phyloP scores from a whole-genome alignment of 805 yeast species.

The Wickerhamomyces chaumierensis region DNA sequence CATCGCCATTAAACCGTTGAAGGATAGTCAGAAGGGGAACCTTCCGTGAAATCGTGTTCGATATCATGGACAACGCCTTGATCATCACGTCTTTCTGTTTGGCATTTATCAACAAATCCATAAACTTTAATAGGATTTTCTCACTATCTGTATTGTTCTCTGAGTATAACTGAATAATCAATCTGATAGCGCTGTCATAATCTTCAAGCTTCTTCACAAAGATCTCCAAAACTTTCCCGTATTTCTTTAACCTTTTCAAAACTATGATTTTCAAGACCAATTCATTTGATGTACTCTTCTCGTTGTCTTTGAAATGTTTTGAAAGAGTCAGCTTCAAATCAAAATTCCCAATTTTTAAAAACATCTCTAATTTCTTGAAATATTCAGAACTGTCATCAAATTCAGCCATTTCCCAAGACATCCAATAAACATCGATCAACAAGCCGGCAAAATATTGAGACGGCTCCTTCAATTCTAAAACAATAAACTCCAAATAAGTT shows the following conservation, averaged over 20 bases:
- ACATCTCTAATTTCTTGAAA: not conserved
- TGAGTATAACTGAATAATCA: constrained; percentile 1
- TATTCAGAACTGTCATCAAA: not conserved
- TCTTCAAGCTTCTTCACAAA: constrained; percentile 47
- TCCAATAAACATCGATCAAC: constrained; percentile 34
- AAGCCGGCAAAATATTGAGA: constrained; percentile 29
- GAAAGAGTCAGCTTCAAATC: constrained; percentile 10
- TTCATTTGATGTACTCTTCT: not conserved
- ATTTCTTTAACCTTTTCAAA: constrained; percentile 46
- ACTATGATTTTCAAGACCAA: constrained; percentile 15
- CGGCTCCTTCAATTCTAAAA: constrained; percentile 27
- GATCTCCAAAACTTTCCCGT: constrained; percentile 51
- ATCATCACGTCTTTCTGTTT: constrained; percentile 24
- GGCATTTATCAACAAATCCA: constrained; percentile 27
- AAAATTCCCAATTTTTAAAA: constrained; percentile 25
- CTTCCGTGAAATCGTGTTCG: constrained; percentile 23
- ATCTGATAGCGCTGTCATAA: constrained; percentile 44
- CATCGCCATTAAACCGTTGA: constrained; percentile 1
- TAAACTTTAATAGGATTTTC: constrained; percentile 23
- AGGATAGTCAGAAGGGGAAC: constrained; percentile 7
- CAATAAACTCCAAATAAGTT: constrained; percentile 41
- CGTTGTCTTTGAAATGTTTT: not conserved
- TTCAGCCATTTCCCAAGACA: not conserved
- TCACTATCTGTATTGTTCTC: constrained; percentile 24
- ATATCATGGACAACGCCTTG: constrained; percentile 20